A percentile compares a stretch with the other conserved stretches of the same genome.
Conservation (phyloP, 2,329 filamentous ascomycete species). For the Cytospora piceae region DNA sequence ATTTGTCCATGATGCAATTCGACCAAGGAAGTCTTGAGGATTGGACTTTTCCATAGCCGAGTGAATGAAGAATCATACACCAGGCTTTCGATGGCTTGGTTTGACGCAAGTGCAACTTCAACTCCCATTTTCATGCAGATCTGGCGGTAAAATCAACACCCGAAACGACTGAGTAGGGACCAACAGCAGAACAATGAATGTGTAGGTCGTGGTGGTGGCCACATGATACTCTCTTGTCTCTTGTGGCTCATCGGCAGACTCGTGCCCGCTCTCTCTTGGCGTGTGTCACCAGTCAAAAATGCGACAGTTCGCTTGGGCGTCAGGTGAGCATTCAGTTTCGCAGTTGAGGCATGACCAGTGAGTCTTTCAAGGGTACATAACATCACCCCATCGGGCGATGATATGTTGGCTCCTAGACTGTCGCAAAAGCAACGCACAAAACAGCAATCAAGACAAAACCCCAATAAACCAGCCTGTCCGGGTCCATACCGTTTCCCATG, state of each 20-base stretch:
- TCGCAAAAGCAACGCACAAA: not conserved
- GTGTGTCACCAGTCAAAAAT: not conserved
- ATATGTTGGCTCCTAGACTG: not conserved
- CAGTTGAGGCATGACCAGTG: not conserved
- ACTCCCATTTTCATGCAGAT: not conserved
- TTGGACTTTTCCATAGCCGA: not conserved
- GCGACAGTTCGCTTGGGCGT: not conserved
- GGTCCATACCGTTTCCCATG: not conserved
- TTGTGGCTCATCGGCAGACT: too few species aligned
- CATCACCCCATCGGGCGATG: not conserved
- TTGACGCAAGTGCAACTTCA: not conserved
- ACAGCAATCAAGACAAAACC: not conserved
- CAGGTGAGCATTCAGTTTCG: not conserved
- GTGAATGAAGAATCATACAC: not conserved
- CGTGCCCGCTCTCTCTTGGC: not conserved
- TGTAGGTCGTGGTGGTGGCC: not conserved
- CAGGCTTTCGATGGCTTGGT: not conserved
- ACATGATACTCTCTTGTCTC: not conserved
- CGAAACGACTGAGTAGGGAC: not conserved
- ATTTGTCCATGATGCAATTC: not conserved
- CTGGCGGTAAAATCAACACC: not conserved
- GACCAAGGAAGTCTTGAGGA: not conserved
- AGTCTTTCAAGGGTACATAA: not conserved
- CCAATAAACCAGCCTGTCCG: not conserved
- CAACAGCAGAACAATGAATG: not conserved